Conservation (phyloP, 2,329 filamentous ascomycete genomes). For the Neurospora crassa region DNA sequence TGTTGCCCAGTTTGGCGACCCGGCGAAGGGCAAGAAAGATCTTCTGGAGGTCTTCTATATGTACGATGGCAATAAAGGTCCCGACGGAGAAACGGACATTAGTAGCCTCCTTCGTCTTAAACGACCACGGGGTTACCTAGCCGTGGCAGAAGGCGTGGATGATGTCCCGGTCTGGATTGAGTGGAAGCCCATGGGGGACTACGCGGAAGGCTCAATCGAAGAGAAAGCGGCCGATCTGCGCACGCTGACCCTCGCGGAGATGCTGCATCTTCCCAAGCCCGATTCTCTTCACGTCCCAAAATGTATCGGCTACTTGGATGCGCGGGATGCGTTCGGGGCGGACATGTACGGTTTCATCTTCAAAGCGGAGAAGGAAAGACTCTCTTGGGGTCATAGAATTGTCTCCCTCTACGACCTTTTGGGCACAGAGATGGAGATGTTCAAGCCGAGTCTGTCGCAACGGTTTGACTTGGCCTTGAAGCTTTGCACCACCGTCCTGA, state of each 20-base stretch:
- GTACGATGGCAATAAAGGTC: neutral
- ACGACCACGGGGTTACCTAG: slow-evolving; percentile 13
- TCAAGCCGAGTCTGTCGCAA: slow-evolving; percentile 12
- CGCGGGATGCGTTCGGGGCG: slow-evolving; percentile 7
- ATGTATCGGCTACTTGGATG: slow-evolving; percentile 18
- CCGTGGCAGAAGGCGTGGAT: neutral
- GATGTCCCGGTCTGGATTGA: slow-evolving; percentile 17
- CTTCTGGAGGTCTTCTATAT: neutral
- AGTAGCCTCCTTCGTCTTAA: neutral
- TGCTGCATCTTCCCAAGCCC: slow-evolving; percentile 17
- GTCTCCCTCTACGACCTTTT: slow-evolving; percentile 12
- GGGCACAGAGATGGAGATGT: neutral
- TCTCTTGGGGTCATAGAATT: too few species aligned
- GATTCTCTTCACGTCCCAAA: slow-evolving; percentile 12
- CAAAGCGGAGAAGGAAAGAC: slow-evolving; percentile 1
- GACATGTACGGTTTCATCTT: slow-evolving; percentile 17
- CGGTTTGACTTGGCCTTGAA: slow-evolving; percentile 12
- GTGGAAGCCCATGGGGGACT: slow-evolving; percentile 14
- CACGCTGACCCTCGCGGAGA: slow-evolving; percentile 16
- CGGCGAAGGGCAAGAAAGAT: neutral
- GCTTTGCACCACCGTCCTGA: slow-evolving; percentile 18
- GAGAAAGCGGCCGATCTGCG: slow-evolving; percentile 12
- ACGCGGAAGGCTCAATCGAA: slow-evolving; percentile 2
- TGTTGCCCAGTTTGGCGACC: neutral
- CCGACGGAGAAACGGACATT: neutral